Evolutionary conservation across 2,329 filamentous ascomycete species (phyloP).

Genomic region (Venturia asperata): DNA sequence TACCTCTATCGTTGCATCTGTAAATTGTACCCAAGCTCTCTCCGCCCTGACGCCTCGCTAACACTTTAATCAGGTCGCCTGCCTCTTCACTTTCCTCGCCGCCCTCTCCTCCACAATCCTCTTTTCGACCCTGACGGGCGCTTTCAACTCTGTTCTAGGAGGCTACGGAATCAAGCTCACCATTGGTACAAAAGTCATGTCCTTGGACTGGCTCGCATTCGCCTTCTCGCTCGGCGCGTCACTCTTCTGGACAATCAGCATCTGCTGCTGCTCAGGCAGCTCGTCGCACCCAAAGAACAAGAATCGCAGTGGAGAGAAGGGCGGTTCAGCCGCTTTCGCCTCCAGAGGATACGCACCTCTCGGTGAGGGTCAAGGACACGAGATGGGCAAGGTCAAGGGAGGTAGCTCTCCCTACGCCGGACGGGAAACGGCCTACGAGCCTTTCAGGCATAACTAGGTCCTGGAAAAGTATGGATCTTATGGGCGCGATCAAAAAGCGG

Average conservation of each 20-base stretch:
- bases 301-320: slow-evolving; percentile 47
- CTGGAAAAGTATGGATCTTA: neutral
- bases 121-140: slow-evolving; percentile 61
- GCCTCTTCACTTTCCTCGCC: slow-evolving; percentile 55
- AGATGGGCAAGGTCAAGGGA: slow-evolving; percentile 25
- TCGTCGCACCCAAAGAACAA: slow-evolving; percentile 35
- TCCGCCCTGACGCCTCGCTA: slow-evolving; percentile 24
- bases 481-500: neutral
- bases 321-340: slow-evolving; percentile 43
- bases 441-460: slow-evolving; percentile 30
- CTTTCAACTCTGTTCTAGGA: slow-evolving; percentile 59
- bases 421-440: slow-evolving; percentile 34
- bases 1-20: slow-evolving; percentile 66
- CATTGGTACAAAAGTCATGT: slow-evolving; percentile 64
- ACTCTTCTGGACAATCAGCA: slow-evolving; percentile 85
- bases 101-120: slow-evolving; percentile 69
- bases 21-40: slow-evolving; percentile 41
- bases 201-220: slow-evolving; percentile 69
- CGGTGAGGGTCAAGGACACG: slow-evolving; percentile 6
- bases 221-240: slow-evolving; percentile 67
- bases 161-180: slow-evolving; percentile 62
- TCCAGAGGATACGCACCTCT: slow-evolving; percentile 11
- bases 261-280: slow-evolving; percentile 82
- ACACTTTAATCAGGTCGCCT: slow-evolving; percentile 35
- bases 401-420: slow-evolving; percentile 21